phyloP scores from a whole-genome alignment of 768 basidiomycete genomes.

The Podaxis sp. region DNA sequence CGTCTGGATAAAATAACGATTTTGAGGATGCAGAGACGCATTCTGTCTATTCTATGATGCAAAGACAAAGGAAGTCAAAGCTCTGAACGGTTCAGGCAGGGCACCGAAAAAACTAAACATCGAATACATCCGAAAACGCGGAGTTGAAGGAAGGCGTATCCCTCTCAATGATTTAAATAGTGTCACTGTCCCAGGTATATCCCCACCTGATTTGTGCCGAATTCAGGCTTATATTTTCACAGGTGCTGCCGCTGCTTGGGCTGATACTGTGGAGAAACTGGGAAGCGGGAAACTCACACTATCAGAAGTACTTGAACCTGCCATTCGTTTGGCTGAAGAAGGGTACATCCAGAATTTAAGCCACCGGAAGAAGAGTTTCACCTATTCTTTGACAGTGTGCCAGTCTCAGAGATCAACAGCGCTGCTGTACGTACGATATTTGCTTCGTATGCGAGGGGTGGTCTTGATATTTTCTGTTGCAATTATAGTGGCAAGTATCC shows the following conservation, averaged over 20 bases:
- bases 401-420: slow-evolving; percentile 83
- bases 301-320: slow-evolving; percentile 81
- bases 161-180: slow-evolving; percentile 82
- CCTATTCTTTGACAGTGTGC: slow-evolving; percentile 52
- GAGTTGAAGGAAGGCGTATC: slow-evolving; percentile 65
- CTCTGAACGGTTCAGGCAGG: slow-evolving; percentile 89
- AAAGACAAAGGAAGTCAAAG: slow-evolving; percentile 77
- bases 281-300: slow-evolving; percentile 69
- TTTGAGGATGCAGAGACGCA: slow-evolving; percentile 57
- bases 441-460: not conserved
- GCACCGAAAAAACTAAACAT: slow-evolving; percentile 80
- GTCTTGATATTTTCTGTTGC: not conserved
- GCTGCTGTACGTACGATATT: slow-evolving; percentile 37
- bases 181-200: slow-evolving; percentile 79
- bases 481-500: slow-evolving; percentile 52
- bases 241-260: slow-evolving; percentile 96
- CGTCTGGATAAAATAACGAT: slow-evolving; percentile 10
- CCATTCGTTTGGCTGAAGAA: slow-evolving; percentile 88
- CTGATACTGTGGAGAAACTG: slow-evolving; percentile 81
- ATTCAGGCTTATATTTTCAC: slow-evolving; percentile 2
- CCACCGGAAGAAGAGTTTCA: not conserved
- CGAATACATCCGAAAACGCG: slow-evolving; percentile 68
- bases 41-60: slow-evolving; percentile 94
- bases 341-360: slow-evolving; percentile 50
- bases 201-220: not conserved